Evolutionary conservation across 306 rosid genomes (phyloP).

Genomic region (Malus orientalis): DNA sequence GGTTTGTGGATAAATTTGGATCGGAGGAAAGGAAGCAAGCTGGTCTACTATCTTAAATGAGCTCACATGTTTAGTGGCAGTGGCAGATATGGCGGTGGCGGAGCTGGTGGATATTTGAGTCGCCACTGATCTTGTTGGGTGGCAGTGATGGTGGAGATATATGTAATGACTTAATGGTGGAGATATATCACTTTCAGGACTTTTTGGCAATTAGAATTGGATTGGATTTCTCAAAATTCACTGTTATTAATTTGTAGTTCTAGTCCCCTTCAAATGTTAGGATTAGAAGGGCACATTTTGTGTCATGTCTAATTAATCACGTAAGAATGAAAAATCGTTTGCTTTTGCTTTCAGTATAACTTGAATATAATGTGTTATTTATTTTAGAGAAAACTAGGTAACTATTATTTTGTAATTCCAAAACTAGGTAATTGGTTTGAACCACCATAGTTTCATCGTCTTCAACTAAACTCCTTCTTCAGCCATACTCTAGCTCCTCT

Average conservation of each 20-base stretch:
- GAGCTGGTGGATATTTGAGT: background rate
- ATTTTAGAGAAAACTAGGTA: too few species aligned
- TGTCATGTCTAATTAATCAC: background rate
- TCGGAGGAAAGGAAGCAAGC: background rate
- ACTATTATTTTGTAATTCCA: too few species aligned
- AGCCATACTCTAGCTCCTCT: background rate
- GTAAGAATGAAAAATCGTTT: background rate
- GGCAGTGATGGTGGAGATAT: too few species aligned
- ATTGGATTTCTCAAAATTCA: too few species aligned
- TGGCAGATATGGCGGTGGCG: background rate
- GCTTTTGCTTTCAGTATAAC: too few species aligned
- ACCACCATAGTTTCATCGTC: background rate
- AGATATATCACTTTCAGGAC: background rate
- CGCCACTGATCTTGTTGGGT: too few species aligned
- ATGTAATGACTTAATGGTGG: too few species aligned
- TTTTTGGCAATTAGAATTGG: background rate
- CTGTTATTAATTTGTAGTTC: background rate
- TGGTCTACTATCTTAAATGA: background rate
- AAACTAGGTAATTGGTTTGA: background rate
- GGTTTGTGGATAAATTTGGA: background rate
- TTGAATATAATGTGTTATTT: background rate
- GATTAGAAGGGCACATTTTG: background rate
- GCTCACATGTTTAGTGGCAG: background rate
- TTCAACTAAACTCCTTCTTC: background rate
- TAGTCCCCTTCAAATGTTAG: background rate